Percentiles rank a stretch among this genome's conserved stretches.
Conservation (phyloP, 2,329 filamentous ascomycete genomes). For the Xylaria sp. region DNA sequence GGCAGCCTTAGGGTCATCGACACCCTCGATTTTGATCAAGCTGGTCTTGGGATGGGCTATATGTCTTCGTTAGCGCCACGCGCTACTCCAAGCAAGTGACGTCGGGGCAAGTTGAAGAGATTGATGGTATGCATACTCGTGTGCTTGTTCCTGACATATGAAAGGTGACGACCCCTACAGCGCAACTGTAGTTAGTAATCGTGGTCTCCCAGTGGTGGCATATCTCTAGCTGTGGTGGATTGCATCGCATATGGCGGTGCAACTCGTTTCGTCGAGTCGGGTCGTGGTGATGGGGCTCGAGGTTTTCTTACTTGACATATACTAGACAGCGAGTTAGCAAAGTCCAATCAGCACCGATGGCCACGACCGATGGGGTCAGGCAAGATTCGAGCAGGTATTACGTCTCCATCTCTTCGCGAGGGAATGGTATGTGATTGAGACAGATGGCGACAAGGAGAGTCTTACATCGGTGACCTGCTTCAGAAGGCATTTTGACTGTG, state of each 20-base stretch:
- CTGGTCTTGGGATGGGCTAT: constrained; percentile 89
- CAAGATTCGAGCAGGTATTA: constrained; percentile 23
- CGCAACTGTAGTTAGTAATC: constrained; percentile 40
- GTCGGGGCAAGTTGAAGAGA: not conserved
- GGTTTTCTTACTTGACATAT: constrained; percentile 80
- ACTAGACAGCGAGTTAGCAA: constrained; percentile 65
- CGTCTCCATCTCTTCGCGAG: not conserved
- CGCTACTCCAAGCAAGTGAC: constrained; percentile 54
- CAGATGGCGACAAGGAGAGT: constrained; percentile 4
- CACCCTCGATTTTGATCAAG: constrained; percentile 98
- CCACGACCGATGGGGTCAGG: not conserved
- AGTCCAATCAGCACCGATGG: constrained; percentile 13
- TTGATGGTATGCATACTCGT: constrained; percentile 60
- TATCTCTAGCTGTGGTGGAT: constrained; percentile 11
- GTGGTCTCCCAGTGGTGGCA: not conserved
- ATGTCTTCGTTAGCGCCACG: constrained; percentile 77
- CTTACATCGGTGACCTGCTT: constrained; percentile 90
- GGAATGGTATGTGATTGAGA: constrained; percentile 7
- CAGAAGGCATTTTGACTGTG: constrained; percentile 83
- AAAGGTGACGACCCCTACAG: constrained; percentile 93
- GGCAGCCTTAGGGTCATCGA: constrained; percentile 88
- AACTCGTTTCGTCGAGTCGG: constrained; percentile 18
- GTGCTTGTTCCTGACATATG: constrained; percentile 63
- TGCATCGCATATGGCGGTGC: constrained; percentile 17
- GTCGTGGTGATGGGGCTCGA: constrained; percentile 17